These are phyloP conservation scores for Puccinia novopanici DNA, from an alignment of 1,284 basidiomycete genomes.

Conservation along the genomic window DNA sequence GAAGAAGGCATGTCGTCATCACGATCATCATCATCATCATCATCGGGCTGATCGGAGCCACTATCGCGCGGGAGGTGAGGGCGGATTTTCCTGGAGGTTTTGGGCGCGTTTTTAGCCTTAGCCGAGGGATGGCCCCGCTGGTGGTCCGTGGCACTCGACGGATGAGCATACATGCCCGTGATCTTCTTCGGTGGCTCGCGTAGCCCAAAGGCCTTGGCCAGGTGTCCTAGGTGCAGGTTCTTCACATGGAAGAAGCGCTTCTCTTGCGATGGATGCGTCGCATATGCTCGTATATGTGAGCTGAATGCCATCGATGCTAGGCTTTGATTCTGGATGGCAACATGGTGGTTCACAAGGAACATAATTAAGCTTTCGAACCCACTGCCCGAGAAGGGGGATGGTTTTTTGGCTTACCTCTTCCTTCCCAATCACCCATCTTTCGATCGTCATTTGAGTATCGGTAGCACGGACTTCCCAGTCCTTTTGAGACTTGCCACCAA, in stretches of 20 bases:
- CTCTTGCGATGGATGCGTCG: conserved; percentile 92
- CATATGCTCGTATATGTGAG: conserved; percentile 93
- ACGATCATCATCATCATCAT: conserved; percentile 28
- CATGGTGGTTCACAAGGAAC: neutral
- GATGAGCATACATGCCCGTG: conserved; percentile 48
- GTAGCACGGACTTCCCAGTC: conserved; percentile 91
- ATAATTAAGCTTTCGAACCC: neutral
- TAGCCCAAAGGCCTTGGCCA: conserved; percentile 93
- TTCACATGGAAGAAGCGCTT: conserved; percentile 95
- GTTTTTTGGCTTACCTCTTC: conserved; percentile 68
- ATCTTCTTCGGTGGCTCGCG: conserved; percentile 84
- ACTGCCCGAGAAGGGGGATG: too few species aligned
- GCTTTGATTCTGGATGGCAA: conserved; percentile 69
- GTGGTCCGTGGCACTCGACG: conserved; percentile 33
- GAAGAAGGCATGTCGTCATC: neutral
- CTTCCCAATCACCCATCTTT: conserved; percentile 81
- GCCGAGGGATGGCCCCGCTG: neutral
- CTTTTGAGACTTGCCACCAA: conserved; percentile 71
- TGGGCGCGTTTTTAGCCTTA: neutral
- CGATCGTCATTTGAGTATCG: conserved; percentile 90
- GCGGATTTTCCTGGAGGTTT: neutral
- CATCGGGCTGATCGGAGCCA: neutral
- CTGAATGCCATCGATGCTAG: conserved; percentile 83
- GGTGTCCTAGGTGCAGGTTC: conserved; percentile 88
- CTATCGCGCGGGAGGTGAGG: neutral